phyloP scores from a whole-genome alignment of 345 rosid species.

The Trapa bicornis region DNA sequence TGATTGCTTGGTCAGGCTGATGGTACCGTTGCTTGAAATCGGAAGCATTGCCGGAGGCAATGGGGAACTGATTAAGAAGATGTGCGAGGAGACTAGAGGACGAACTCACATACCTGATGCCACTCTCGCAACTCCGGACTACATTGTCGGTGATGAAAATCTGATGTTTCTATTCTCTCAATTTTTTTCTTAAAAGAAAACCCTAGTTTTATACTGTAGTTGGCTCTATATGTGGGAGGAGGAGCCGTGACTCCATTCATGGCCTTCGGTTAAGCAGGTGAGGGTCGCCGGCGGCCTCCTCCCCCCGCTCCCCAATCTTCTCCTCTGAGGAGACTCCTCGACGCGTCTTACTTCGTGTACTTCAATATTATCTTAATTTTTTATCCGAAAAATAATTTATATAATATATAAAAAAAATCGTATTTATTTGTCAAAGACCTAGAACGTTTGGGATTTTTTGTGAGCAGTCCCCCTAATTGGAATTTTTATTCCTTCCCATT shows the following conservation, averaged over 20 bases:
- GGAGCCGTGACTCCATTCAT: no score
- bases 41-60: constrained; percentile 84
- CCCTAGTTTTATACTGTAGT: not conserved
- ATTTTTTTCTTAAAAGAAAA: not conserved
- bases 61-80: constrained; percentile 78
- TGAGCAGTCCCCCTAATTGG: constrained; percentile 28
- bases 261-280: no score
- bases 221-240: not conserved
- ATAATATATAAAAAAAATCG: no score
- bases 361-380: no score
- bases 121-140: constrained; percentile 47
- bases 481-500: constrained; percentile 26
- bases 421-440: no score
- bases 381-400: no score
- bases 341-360: no score
- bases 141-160: constrained; percentile 34
- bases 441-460: not conserved
- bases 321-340: no score
- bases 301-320: no score
- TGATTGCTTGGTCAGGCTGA: constrained; percentile 47
- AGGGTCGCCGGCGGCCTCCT: no score
- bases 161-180: not conserved
- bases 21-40: constrained; percentile 62
- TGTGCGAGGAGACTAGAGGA: constrained; percentile 81
- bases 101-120: constrained; percentile 75